Conservation (phyloP, 495 filamentous ascomycete genomes). For the Lasiosphaeriaceae sp. region DNA sequence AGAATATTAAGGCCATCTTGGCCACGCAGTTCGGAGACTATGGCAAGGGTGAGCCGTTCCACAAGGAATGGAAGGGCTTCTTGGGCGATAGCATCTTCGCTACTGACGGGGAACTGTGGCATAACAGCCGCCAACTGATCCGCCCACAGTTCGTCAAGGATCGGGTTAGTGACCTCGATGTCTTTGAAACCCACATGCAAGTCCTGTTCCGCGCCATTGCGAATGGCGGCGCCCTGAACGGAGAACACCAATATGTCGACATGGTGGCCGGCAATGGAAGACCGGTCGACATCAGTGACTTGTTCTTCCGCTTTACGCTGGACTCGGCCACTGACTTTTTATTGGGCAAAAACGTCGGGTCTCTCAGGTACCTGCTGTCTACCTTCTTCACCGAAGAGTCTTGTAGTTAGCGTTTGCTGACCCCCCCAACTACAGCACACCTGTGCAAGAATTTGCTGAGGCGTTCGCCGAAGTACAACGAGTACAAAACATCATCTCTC, state of each 20-base stretch:
- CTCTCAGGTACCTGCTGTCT: conserved; percentile 50
- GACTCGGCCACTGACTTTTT: conserved; percentile 84
- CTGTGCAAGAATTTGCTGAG: conserved; percentile 57
- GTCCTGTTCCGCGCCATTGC: conserved; percentile 57
- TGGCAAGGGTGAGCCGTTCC: conserved; percentile 68
- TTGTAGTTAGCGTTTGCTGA: not conserved
- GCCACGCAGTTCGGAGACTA: conserved; percentile 73
- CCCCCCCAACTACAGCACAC: conserved; percentile 23
- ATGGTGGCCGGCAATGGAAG: conserved; percentile 43
- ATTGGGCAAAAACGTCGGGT: conserved; percentile 71
- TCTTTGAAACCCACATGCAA: conserved; percentile 73
- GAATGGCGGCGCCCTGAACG: conserved; percentile 50
- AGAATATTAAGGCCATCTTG: conserved; percentile 83
- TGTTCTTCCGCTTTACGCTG: conserved; percentile 79
- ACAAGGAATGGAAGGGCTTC: conserved; percentile 66
- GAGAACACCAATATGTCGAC: conserved; percentile 39
- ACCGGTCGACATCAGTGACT: conserved; percentile 61
- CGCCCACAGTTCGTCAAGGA: conserved; percentile 82
- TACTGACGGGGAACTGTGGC: conserved; percentile 73
- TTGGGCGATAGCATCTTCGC: conserved; percentile 77
- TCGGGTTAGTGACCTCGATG: conserved; percentile 72
- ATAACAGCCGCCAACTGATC: conserved; percentile 68
- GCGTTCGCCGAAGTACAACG: conserved; percentile 71
- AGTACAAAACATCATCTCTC: conserved; percentile 57
- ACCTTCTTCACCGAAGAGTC: not conserved